Conservation (phyloP, 2,329 filamentous ascomycete genomes). For the Monosporascus cannonballus region DNA sequence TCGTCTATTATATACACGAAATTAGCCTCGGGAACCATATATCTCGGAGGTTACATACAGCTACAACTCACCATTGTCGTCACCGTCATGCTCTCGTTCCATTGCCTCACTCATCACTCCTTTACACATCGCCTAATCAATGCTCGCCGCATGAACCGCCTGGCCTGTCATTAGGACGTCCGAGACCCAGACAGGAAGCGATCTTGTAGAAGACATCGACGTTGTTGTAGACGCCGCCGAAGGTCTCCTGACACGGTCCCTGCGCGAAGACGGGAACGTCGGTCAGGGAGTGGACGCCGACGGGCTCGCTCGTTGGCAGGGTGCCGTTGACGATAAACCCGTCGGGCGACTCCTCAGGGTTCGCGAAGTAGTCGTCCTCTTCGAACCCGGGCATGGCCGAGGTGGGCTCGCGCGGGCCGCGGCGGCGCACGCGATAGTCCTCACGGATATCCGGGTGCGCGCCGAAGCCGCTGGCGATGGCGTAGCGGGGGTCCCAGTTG, state of each 20-base stretch:
- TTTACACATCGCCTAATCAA: no score
- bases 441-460: conserved; percentile 72
- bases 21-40: no score
- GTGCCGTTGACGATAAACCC: conserved; percentile 76
- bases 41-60: no score
- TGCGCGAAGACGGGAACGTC: conserved; percentile 73
- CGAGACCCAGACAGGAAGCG: conserved; percentile 59
- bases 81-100: no score
- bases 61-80: no score
- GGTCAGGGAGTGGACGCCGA: conserved; percentile 72
- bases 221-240: conserved; percentile 65
- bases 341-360: conserved; percentile 57
- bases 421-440: conserved; percentile 67
- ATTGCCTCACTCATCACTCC: no score
- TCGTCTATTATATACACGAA: no score
- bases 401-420: conserved; percentile 56
- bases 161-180: conserved; percentile 15
- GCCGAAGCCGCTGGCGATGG: conserved; percentile 65
- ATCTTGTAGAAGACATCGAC: conserved; percentile 73
- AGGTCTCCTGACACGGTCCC: conserved; percentile 73
- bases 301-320: conserved; percentile 52
- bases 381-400: conserved; percentile 44
- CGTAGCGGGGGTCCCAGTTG: conserved; percentile 82
- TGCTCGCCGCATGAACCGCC: background rate
- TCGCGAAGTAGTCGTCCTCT: conserved; percentile 56